A percentile compares a stretch with the other conserved stretches of the same genome.
Evolutionary conservation across 1,284 basidiomycete genomes (phyloP).

Genomic region (Fomitiporia mediterranea): DNA sequence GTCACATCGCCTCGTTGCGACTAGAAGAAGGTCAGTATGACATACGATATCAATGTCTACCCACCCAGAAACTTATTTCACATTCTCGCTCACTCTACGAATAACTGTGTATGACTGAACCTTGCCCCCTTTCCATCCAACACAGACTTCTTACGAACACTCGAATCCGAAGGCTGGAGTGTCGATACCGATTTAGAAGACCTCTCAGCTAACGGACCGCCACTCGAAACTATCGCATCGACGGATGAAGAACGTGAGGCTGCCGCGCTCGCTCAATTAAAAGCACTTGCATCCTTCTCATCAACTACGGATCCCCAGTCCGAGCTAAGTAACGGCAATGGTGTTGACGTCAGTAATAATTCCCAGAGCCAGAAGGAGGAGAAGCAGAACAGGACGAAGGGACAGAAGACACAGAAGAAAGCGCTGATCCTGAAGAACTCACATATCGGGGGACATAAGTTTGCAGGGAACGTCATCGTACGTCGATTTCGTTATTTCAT

Average conservation of each 20-base stretch:
- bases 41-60: too few species aligned
- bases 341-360: background rate
- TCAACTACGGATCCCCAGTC: background rate
- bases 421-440: slow-evolving; percentile 83
- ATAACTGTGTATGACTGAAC: background rate
- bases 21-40: slow-evolving; percentile 60
- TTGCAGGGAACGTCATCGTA: slow-evolving; percentile 88
- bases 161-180: slow-evolving; percentile 67
- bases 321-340: too few species aligned
- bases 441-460: slow-evolving; percentile 89
- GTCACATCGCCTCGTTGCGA: slow-evolving; percentile 79
- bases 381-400: background rate
- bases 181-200: slow-evolving; percentile 73
- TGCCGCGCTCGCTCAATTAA: slow-evolving; percentile 46
- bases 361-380: background rate
- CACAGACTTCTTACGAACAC: slow-evolving; percentile 54
- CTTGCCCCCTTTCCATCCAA: background rate
- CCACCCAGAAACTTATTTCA: slow-evolving; percentile 11
- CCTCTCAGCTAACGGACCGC: slow-evolving; percentile 47
- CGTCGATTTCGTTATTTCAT: slow-evolving; percentile 29
- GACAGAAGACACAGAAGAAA: slow-evolving; percentile 31
- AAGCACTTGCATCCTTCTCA: slow-evolving; percentile 40
- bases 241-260: slow-evolving; percentile 34
- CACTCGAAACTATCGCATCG: slow-evolving; percentile 46
- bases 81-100: background rate